Base-by-base conservation (phyloP, 257 asterid genomes). In the Agastache rugosa region DNA sequence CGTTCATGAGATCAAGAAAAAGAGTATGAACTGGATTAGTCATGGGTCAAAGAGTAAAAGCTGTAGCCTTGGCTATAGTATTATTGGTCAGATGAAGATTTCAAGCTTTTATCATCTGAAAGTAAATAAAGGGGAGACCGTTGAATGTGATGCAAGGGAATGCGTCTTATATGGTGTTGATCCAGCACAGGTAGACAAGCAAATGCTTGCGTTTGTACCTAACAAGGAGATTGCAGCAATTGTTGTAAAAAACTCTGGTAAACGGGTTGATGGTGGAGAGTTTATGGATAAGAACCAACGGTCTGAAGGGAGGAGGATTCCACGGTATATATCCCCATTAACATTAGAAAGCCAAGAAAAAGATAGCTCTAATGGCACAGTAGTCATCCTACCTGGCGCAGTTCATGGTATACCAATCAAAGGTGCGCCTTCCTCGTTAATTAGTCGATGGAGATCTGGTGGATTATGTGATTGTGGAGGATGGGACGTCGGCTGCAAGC, bases 391-490 rank as follows among this genome's bases (percentile, higher is more conserved):
- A 60, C 98, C 99, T 39, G 91, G 88, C 29, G 96, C 93, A 63
- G 64, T 70, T 59, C 98, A 95, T 79, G 88, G 94, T 61, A 55
- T 75, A 58, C 98, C 98, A 63, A 78, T 50, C 58, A 81, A 78
- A 73, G 93, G 96, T 16, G 78, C 83, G 11, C 98, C 98, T 56
- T 88, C 98, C 0, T 86, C 98, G 0, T 82, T 95, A 63, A 83
- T 92, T 54, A 80, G 80, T 75, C 81, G 99, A 66, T 92, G 98
- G 98, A 85, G 78, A 83, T 86, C 91, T 44, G 88, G 94, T 47
- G 99, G 98, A 79, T 76, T 73, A 8, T 95, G 99, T 78, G 99
- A 95, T 78, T 95, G 99, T 80, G 99, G 96, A 75, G 99, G 99
- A 29, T 95, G 99, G 99, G 99, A 95, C 71, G 81, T 88, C 2